A percentile compares a stretch with the other conserved stretches of the same genome.
phyloP scores from a whole-genome alignment of 805 yeast species.

The Lachancea mirantina region DNA sequence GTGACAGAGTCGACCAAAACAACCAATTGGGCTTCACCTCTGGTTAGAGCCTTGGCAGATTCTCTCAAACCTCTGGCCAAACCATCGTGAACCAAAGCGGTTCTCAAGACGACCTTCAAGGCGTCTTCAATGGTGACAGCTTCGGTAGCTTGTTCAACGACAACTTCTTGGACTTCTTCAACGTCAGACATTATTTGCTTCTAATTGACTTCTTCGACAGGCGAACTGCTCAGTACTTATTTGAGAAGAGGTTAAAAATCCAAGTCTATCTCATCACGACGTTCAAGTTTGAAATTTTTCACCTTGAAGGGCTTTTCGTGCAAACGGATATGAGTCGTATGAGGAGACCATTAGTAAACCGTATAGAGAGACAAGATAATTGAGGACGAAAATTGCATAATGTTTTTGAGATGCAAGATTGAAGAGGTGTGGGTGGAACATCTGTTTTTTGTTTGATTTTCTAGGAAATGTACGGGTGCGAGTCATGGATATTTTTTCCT shows the following conservation, averaged over 20 bases:
- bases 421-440: no score
- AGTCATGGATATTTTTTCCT: no score
- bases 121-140: slow-evolving; percentile 97
- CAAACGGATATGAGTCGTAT: no score
- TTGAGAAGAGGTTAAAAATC: slow-evolving; percentile 3
- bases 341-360: no score
- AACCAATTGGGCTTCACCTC: slow-evolving; percentile 96
- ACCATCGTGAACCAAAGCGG: slow-evolving; percentile 97
- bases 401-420: no score
- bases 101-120: slow-evolving; percentile 95
- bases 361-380: no score
- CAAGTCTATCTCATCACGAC: background rate
- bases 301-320: background rate
- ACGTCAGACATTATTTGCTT: slow-evolving; percentile 81
- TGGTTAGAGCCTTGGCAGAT: slow-evolving; percentile 96
- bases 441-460: no score
- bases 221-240: slow-evolving; percentile 51
- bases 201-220: slow-evolving; percentile 69
- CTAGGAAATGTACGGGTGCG: no score
- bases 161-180: slow-evolving; percentile 79
- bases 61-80: slow-evolving; percentile 99
- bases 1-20: slow-evolving; percentile 98
- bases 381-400: no score
- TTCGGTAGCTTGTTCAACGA: slow-evolving; percentile 75
- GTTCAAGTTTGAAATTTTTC: slow-evolving; percentile 1